Conservation (phyloP, 2,329 filamentous ascomycete genomes). For the Aspergillus sp. region DNA sequence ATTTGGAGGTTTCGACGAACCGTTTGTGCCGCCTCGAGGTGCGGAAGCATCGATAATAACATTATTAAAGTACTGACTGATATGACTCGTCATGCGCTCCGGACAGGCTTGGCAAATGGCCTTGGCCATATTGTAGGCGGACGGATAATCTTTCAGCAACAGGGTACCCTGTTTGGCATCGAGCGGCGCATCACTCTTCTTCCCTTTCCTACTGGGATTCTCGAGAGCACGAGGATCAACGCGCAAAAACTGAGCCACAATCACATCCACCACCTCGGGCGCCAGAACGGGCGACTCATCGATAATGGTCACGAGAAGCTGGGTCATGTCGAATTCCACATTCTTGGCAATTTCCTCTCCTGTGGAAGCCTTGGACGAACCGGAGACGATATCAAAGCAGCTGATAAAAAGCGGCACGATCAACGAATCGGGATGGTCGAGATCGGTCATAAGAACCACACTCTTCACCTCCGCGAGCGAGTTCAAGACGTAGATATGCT, state of each 20-base stretch:
- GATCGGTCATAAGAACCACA: constrained; percentile 81
- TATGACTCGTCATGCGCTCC: constrained; percentile 89
- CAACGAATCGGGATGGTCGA: constrained; percentile 71
- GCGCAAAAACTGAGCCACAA: constrained; percentile 90
- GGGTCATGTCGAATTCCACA: constrained; percentile 85
- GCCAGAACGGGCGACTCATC: constrained; percentile 76
- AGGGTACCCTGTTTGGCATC: constrained; percentile 76
- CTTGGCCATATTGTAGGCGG: constrained; percentile 94
- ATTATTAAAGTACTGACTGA: constrained; percentile 94
- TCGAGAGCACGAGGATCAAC: constrained; percentile 59
- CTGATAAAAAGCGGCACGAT: constrained; percentile 74
- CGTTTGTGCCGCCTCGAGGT: constrained; percentile 49
- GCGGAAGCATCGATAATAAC: constrained; percentile 83
- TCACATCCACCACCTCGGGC: constrained; percentile 75
- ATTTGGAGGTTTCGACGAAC: constrained; percentile 33
- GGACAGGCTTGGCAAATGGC: constrained; percentile 80
- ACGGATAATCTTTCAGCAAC: constrained; percentile 76
- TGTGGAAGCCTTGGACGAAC: constrained; percentile 61
- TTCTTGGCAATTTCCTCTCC: constrained; percentile 85
- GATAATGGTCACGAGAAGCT: constrained; percentile 73
- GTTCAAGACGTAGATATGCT: constrained; percentile 83
- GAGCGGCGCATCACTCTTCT: constrained; percentile 44
- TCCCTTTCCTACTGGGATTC: constrained; percentile 50
- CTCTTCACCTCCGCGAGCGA: constrained; percentile 91
- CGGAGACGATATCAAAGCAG: constrained; percentile 86